These are phyloP conservation scores for Agaricales sp. DNA, from an alignment of 1,284 basidiomycete species.

Conservation along the genomic window DNA sequence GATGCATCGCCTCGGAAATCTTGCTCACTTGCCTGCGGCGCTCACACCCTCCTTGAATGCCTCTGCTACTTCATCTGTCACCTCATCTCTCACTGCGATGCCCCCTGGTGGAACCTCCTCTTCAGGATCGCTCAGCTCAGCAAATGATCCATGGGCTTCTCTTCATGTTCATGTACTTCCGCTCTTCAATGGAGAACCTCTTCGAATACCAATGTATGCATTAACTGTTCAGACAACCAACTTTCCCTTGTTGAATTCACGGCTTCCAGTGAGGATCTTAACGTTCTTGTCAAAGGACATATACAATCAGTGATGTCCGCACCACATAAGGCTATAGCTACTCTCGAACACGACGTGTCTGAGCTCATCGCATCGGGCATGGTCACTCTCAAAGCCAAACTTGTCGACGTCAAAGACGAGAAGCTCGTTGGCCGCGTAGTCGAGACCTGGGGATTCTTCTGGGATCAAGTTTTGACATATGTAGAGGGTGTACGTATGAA, in stretches of 20 bases:
- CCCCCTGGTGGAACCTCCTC: constrained; percentile 26
- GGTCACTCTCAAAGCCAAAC: constrained; percentile 83
- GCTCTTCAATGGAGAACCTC: constrained; percentile 84
- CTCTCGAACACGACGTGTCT: constrained; percentile 70
- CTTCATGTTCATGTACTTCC: constrained; percentile 84
- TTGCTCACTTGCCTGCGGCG: constrained; percentile 33
- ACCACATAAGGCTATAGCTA: constrained; percentile 51
- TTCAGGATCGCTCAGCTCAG: constrained; percentile 23
- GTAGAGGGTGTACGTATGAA: constrained; percentile 63
- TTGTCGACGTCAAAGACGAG: constrained; percentile 64
- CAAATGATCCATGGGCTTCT: constrained; percentile 64
- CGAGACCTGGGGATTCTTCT: constrained; percentile 92
- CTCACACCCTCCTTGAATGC: constrained; percentile 27
- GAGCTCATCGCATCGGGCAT: constrained; percentile 85
- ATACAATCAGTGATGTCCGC: constrained; percentile 60
- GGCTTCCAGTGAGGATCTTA: constrained; percentile 72
- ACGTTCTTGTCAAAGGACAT: constrained; percentile 69
- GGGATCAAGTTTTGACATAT: constrained; percentile 86
- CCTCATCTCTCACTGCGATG: constrained; percentile 26
- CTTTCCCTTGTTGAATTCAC: neutral
- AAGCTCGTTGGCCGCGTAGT: constrained; percentile 70
- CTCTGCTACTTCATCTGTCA: constrained; percentile 29
- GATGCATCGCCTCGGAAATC: constrained; percentile 66
- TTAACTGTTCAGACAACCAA: neutral
- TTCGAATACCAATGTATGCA: constrained; percentile 76